Base-by-base conservation (phyloP, 1,284 basidiomycete species). In the Apiotrichum montevideense region DNA sequence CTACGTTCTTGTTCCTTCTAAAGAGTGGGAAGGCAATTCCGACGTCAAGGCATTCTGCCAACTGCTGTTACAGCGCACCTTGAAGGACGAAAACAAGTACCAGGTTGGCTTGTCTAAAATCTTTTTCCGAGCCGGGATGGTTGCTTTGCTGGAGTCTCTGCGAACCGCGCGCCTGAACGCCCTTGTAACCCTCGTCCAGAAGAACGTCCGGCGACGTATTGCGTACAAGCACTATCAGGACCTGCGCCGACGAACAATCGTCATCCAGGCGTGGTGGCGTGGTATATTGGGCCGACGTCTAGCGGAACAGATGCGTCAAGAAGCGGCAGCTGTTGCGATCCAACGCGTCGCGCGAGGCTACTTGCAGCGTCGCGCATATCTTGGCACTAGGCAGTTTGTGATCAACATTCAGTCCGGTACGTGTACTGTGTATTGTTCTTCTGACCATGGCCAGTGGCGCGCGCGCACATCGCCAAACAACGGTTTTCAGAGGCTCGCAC, bases 111-210 rank as follows among this genome's bases (percentile, higher is more conserved):
- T 94, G 32, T 97, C 91, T 39, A 99, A 99, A 79, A 96, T 99
- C 69, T 99, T 99, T 80, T 98, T 99, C 84, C 86, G 96, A 54
- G 93, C 96, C 10, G 96, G 96, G 64, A 97, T 98, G 90, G 86
- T 99, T 44, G 95, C 96, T n/a, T 87, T 90, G 13, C 83, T 99
- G 53, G 96, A 99, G 77, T 86, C 91, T 37, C 80, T 93, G 52
- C 87, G 96, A 34, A 87, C 90, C 6, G 86, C 89, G 60, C 83
- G 88, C 59, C 83, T 98, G 55, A 95, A 97, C 70, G 80, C 85
- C 15, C 84, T 98, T 73, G 92, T 95, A 55, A 97, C 91, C 11
- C 82, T 96, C 48, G 88, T 99, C 13, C 96, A 98, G 79, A 98
- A 98, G 84, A 97, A 98, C 74, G 87, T 98, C 79, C 83, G 90